phyloP scores from a whole-genome alignment of 306 rosid species.

The Gillenia trifoliata region DNA sequence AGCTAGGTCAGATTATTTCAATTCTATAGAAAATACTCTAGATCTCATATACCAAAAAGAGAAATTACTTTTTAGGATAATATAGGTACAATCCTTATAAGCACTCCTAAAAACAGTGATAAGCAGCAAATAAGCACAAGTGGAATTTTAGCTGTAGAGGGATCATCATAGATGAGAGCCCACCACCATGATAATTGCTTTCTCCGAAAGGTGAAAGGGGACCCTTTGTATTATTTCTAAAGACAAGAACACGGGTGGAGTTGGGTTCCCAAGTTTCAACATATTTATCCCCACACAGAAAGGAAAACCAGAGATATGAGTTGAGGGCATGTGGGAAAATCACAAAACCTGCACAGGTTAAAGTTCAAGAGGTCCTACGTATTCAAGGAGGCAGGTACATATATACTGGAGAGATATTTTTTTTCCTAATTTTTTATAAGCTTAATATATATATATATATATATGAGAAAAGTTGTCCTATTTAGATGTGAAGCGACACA shows the following conservation, averaged over 20 bases:
- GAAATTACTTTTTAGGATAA: neutral
- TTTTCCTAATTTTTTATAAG: too few relatives aligned
- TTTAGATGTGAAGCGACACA: neutral
- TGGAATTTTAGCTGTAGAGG: conserved; percentile 35
- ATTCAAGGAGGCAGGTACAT: conserved; percentile 1
- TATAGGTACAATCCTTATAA: conserved; percentile 1
- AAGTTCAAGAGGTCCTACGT: conserved; percentile 1
- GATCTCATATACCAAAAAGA: too few relatives aligned
- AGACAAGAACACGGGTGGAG: conserved; percentile 43
- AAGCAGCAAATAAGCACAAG: conserved; percentile 24
- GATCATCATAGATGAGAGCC: conserved; percentile 8
- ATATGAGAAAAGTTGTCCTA: neutral
- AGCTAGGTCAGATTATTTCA: too few relatives aligned
- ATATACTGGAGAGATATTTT: neutral
- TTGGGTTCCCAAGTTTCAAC: conserved; percentile 27
- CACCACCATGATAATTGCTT: conserved; percentile 17
- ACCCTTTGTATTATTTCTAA: conserved; percentile 25
- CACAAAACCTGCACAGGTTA: conserved; percentile 2
- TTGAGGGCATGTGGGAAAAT: conserved; percentile 32
- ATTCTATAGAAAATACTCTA: too few relatives aligned
- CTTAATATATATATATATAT: neutral
- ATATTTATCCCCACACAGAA: conserved; percentile 12
- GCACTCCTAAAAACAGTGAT: conserved; percentile 23
- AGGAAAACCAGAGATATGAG: neutral
- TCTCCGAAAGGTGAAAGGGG: neutral